Evolutionary conservation across 1,284 basidiomycete species (phyloP).

Genomic region (Austroboletus olivaceoglutinosus): DNA sequence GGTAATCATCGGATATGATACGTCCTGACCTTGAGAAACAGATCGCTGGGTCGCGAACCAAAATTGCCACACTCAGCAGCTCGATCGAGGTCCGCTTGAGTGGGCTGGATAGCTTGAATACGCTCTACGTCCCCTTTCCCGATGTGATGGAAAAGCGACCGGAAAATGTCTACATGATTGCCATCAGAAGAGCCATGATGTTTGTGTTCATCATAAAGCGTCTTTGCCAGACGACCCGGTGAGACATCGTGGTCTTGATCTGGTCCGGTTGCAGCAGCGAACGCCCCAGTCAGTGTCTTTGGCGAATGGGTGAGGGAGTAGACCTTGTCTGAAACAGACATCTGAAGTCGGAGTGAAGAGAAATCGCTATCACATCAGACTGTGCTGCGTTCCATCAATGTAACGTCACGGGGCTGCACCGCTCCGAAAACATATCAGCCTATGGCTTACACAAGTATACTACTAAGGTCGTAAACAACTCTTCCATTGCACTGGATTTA

Average conservation of each 20-base stretch:
- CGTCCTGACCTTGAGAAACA: constrained; percentile 43
- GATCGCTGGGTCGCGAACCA: constrained; percentile 44
- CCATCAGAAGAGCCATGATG: constrained; percentile 6
- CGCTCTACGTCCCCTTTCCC: constrained; percentile 17
- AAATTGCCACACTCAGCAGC: constrained; percentile 44
- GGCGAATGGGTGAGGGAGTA: constrained; percentile 26
- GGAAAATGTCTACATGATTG: constrained; percentile 20
- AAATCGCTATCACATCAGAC: neutral
- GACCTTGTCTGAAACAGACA: constrained; percentile 28
- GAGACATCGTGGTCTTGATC: constrained; percentile 16
- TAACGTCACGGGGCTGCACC: too few relatives aligned
- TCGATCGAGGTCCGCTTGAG: constrained; percentile 38
- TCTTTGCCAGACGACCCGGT: constrained; percentile 26
- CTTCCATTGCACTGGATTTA: too few relatives aligned
- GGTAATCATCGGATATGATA: neutral
- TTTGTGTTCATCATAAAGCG: constrained; percentile 22
- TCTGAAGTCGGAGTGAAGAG: constrained; percentile 1
- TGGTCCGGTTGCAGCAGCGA: constrained; percentile 20
- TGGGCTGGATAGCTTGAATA: constrained; percentile 29
- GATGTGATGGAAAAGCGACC: constrained; percentile 19
- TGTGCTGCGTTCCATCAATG: too few relatives aligned
- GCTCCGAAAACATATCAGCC: too few relatives aligned
- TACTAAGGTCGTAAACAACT: too few relatives aligned
- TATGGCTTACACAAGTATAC: too few relatives aligned
- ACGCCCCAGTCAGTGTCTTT: constrained; percentile 28